phyloP scores from a whole-genome alignment of 495 filamentous ascomycete genomes.

The Cercophora scortea region DNA sequence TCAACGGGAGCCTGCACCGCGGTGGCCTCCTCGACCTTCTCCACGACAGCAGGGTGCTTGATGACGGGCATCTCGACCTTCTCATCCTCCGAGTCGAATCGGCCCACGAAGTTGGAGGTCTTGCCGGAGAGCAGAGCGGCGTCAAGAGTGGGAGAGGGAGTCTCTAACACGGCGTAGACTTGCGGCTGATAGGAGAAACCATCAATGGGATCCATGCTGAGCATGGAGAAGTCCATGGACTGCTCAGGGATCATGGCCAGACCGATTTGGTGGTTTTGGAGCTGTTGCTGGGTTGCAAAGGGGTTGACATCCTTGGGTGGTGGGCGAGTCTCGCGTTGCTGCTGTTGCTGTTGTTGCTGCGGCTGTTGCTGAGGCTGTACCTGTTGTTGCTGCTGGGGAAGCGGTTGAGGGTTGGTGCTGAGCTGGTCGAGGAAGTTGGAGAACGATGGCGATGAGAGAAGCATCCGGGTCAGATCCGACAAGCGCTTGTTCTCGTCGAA shows the following conservation, averaged over 20 bases:
- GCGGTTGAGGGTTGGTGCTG: constrained; percentile 39
- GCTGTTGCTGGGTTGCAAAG: constrained; percentile 45
- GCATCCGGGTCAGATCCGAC: constrained; percentile 68
- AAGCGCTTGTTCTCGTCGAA: constrained; percentile 74
- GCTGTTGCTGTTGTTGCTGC: constrained; percentile 1
- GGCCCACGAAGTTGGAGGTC: constrained; percentile 38
- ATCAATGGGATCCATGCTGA: constrained; percentile 43
- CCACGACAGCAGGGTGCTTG: constrained; percentile 29
- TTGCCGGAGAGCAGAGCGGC: constrained; percentile 59
- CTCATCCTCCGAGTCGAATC: constrained; percentile 41
- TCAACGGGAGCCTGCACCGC: constrained; percentile 19
- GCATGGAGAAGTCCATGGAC: constrained; percentile 55
- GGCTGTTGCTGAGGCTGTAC: constrained; percentile 15
- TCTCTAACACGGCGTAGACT: constrained; percentile 70
- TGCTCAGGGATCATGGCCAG: constrained; percentile 73
- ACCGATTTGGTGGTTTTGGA: constrained; percentile 51
- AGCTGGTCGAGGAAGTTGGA: constrained; percentile 71
- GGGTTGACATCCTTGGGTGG: constrained; percentile 58
- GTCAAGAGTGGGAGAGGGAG: constrained; percentile 63
- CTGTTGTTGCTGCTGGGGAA: constrained; percentile 26
- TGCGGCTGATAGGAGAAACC: constrained; percentile 62
- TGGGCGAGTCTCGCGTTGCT: constrained; percentile 33
- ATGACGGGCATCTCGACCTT: constrained; percentile 36
- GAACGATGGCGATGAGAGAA: constrained; percentile 82
- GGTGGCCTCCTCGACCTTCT: constrained; percentile 21